Evolutionary conservation across 805 yeast species (phyloP), one percentile per base, ranked within the genome.

Genomic region (Starmerella bombi): DNA sequence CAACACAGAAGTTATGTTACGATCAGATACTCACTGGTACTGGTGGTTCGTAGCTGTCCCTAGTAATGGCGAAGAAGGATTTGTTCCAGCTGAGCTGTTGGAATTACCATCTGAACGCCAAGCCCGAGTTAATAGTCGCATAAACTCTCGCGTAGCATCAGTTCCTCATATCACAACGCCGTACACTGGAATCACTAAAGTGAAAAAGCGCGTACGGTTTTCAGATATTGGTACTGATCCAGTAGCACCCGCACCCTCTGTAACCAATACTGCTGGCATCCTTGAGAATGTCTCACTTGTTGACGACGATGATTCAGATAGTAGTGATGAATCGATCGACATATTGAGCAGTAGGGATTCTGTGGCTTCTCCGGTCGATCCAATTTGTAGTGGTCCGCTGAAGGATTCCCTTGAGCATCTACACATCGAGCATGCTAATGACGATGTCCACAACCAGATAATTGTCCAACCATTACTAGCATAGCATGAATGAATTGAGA

Each of bases 81-180:
- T 86, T 64, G 93, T 93, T 2, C 98, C 98, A 1, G 97, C 96
- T 1, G 98, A 91, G 58, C 75, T 91, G 43, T 63, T 91, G 28
- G 98, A 91, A 59, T 83, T 94, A 0, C 85, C 82, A 46, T 80
- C 76, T 35, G 98, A 91, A 60, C 67, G 97, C 43, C 62, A 91
- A 40, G 98, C 98, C 0, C 68, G 97, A 41, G 65, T 86, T 31
- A 91, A 91, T 58, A 82, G 94, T 60, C 83, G 88, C 74, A 78
- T 83, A 50, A 88, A 88, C 60, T 25, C 36, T n/a, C 31, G 27
- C 4, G 31, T 38, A 15, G 7, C 31, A 15, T 10, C 14, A 7
- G 31, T 7, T 15, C 17, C 31, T 28, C 17, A 12, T 7, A 10
- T 15, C 31, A 10, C 31, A 8, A 15, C 17, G 7, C n/a, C 17